Evolutionary conservation across 2,329 filamentous ascomycete species (phyloP).

Genomic region (Cladorrhinum sp.): DNA sequence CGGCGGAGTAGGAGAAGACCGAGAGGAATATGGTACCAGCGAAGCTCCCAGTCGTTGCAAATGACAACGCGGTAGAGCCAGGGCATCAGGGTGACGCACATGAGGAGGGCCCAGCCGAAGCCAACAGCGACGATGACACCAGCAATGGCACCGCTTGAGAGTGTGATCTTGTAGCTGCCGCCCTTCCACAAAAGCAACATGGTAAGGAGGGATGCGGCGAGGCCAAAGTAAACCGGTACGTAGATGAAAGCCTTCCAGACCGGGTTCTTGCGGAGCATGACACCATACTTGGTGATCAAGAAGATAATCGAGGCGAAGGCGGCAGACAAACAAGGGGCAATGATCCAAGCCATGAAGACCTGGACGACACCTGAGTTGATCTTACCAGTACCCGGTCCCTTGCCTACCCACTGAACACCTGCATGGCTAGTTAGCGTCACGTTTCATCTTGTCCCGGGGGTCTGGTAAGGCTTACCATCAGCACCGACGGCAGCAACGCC

Average conservation of each 20-base stretch:
- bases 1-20: slow-evolving; percentile 53
- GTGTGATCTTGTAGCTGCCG: slow-evolving; percentile 43
- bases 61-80: slow-evolving; percentile 58
- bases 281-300: slow-evolving; percentile 53
- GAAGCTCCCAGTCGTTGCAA: slow-evolving; percentile 59
- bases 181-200: slow-evolving; percentile 62
- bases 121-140: slow-evolving; percentile 55
- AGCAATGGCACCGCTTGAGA: slow-evolving; percentile 47
- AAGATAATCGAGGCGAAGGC: slow-evolving; percentile 54
- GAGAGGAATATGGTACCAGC: slow-evolving; percentile 50
- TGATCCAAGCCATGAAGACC: slow-evolving; percentile 60
- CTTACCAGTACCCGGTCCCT: slow-evolving; percentile 34
- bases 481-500: slow-evolving; percentile 55
- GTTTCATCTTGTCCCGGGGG: not conserved
- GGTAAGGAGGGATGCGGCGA: slow-evolving; percentile 52
- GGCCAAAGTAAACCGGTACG: slow-evolving; percentile 56
- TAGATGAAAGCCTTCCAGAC: slow-evolving; percentile 50
- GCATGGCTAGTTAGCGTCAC: not conserved
- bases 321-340: slow-evolving; percentile 56
- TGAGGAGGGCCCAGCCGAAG: slow-evolving; percentile 47
- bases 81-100: slow-evolving; percentile 54
- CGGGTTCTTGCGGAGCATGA: slow-evolving; percentile 53
- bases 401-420: slow-evolving; percentile 51
- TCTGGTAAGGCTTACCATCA: slow-evolving; percentile 32
- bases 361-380: slow-evolving; percentile 53